phyloP scores from a whole-genome alignment of 371 early-diverging fungal species.

The Apophysomyces elegans region DNA sequence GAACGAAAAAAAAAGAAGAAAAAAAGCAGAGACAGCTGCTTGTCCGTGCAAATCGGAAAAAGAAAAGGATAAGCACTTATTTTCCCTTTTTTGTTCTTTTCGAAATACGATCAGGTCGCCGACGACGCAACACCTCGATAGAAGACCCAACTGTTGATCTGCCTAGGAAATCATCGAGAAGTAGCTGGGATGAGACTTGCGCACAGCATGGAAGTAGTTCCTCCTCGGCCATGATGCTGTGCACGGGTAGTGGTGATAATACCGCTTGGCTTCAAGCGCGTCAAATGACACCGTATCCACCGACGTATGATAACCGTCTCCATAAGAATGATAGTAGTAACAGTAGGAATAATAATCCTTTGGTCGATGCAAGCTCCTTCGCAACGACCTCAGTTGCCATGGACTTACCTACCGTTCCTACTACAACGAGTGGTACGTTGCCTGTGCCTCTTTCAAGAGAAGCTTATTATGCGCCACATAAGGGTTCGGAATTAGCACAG shows the following conservation, averaged over 20 bases:
- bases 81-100: background rate
- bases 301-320: background rate
- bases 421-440: background rate
- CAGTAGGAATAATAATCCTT: background rate
- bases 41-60: background rate
- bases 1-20: no score
- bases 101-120: background rate
- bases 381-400: background rate
- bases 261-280: background rate
- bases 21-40: no score
- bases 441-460: background rate
- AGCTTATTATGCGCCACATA: background rate
- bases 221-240: background rate
- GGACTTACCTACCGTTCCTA: background rate
- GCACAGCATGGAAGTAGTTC: background rate
- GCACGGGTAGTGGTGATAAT: background rate
- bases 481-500: background rate
- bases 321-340: background rate
- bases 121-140: background rate
- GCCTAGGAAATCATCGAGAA: background rate
- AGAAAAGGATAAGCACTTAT: background rate
- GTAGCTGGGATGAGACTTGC: background rate
- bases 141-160: background rate
- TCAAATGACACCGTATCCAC: background rate
- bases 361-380: background rate